Base-by-base conservation (phyloP, 768 basidiomycete species). In the Leucogyrophana mollusca region DNA sequence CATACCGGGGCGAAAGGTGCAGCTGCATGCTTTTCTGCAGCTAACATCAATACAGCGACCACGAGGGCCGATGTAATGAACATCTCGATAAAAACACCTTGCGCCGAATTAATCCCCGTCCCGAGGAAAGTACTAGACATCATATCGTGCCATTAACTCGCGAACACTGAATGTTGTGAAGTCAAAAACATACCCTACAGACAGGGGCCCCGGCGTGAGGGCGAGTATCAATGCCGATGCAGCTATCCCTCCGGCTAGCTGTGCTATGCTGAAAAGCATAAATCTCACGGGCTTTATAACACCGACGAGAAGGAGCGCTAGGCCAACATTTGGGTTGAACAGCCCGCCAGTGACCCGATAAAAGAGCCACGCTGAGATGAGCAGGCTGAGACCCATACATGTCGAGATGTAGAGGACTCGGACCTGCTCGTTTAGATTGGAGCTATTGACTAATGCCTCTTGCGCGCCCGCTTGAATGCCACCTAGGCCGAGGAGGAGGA, bases 41-140 rank as follows among this genome's bases (percentile, higher is more conserved):
- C 85, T 20, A 87, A 61, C 82, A 87, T 85, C 50, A 86, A 74
- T 14, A 85, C 80, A 5, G 85, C 69, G 11, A 84, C 61, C 34
- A 80, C 76, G 33, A 86, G 69, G 13, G 72, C 69, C 10, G 77
- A 69, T 11, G 83, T 85, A 52, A 79, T 75, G 62, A 86, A 85
- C 76, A 84, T 81, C 59, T 87, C 84, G 49, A 86, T 83, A 60
- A 85, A 86, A 14, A 84, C 73, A 9, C 71, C 82, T 59, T 86
- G 81, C 1, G 79, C 72, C 3, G 61, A 49, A 62, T 74, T 85
- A 47, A 78, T 62, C 4, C 73, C 74, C 16, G 62, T 56, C 7
- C 68, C 66, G 24, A 80, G 67, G 53, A 62, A 60, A 7, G 79
- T 80, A 52, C 82, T 85, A 48, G n/a, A 10, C 49, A 42, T 42